Percentiles rank a stretch among this genome's conserved stretches.
Evolutionary conservation across 306 rosid species (phyloP).

Genomic region (Cicer yamashitae): DNA sequence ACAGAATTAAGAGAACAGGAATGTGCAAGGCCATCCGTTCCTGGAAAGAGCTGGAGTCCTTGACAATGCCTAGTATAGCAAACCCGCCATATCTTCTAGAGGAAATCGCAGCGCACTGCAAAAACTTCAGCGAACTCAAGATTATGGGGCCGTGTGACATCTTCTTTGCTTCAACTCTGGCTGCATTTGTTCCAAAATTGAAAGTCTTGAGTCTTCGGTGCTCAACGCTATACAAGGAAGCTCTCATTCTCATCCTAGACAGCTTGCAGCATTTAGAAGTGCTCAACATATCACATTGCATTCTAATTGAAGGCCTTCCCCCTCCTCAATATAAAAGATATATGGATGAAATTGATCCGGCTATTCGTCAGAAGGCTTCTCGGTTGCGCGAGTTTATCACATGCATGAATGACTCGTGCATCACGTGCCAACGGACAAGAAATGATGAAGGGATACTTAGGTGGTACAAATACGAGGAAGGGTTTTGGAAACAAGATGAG

Average conservation of each 20-base stretch:
- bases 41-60: constrained; percentile 76
- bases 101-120: constrained; percentile 66
- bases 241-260: constrained; percentile 61
- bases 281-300: constrained; percentile 76
- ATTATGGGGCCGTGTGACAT: constrained; percentile 82
- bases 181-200: constrained; percentile 59
- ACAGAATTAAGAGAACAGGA: constrained; percentile 77
- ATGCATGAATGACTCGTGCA: constrained; percentile 70
- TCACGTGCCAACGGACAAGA: constrained; percentile 75
- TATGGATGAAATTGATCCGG: constrained; percentile 54
- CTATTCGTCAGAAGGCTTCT: constrained; percentile 63
- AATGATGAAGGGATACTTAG: constrained; percentile 74
- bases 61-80: constrained; percentile 81
- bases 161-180: constrained; percentile 58
- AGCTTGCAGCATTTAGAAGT: constrained; percentile 62
- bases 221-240: constrained; percentile 57
- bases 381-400: constrained; percentile 59
- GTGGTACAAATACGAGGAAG: constrained; percentile 88
- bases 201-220: constrained; percentile 81
- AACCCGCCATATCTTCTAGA: constrained; percentile 71
- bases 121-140: constrained; percentile 72
- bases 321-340: constrained; percentile 51
- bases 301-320: constrained; percentile 55
- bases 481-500: constrained; percentile 73
- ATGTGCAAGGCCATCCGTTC: constrained; percentile 71